A percentile compares a stretch with the other conserved stretches of the same genome.
Evolutionary conservation across 257 asterid genomes (phyloP).

Genomic region (Fraxinus pennsylvanica): DNA sequence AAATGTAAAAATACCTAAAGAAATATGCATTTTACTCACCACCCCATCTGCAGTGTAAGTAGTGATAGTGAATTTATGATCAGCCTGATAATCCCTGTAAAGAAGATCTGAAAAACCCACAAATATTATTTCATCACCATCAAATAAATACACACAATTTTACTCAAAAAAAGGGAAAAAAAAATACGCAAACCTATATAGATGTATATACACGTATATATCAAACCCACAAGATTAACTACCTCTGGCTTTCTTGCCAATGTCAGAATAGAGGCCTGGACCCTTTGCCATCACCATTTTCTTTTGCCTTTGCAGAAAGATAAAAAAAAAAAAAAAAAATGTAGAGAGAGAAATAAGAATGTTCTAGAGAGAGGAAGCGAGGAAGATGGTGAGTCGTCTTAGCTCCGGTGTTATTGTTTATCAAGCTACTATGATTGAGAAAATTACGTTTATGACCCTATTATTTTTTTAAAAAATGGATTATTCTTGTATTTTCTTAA

Average conservation of each 20-base stretch:
- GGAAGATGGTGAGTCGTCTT: constrained; percentile 23
- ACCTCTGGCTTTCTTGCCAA: constrained; percentile 68
- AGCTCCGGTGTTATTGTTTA: constrained; percentile 17
- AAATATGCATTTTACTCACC: constrained; percentile 33
- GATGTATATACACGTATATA: not conserved
- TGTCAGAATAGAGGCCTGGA: constrained; percentile 62
- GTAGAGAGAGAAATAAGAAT: constrained; percentile 27
- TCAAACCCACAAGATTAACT: constrained; percentile 5
- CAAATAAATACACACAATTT: not conserved
- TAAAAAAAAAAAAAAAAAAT: not conserved
- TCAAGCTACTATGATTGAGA: not conserved
- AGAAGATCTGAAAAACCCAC: constrained; percentile 52
- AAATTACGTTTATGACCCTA: not conserved
- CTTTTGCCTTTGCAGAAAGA: not conserved
- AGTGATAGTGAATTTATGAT: constrained; percentile 59
- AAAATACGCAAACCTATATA: not conserved
- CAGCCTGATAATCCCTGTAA: constrained; percentile 56
- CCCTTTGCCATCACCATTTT: constrained; percentile 52
- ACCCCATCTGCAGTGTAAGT: constrained; percentile 52
- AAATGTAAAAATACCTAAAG: not conserved
- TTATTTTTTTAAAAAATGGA: no score
- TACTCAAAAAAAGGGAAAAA: not conserved
- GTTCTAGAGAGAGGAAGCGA: constrained; percentile 37
- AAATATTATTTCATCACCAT: not conserved
- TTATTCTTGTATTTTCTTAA: no score